These are phyloP conservation scores for Diaporthe sp. DNA, from an alignment of 2,329 filamentous ascomycete genomes.

Conservation along the genomic window DNA sequence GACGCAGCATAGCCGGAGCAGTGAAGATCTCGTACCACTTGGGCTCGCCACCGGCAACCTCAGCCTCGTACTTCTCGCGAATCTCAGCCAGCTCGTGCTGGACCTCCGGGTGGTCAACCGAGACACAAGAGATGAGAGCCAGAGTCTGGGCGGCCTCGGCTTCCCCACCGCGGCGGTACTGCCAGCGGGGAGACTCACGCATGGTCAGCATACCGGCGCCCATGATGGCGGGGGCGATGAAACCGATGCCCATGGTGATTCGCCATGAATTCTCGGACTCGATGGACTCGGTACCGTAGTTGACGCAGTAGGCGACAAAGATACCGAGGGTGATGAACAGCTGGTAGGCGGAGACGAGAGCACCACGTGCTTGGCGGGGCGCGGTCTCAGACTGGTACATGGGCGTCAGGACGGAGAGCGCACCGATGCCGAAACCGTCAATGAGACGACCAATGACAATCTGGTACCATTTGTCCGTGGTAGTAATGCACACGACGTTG, in stretches of 20 bases:
- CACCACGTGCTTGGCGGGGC: conserved; percentile 64
- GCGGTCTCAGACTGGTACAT: conserved; percentile 75
- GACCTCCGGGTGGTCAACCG: conserved; percentile 31
- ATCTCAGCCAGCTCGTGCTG: conserved; percentile 34
- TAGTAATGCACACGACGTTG: conserved; percentile 73
- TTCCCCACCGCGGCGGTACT: conserved; percentile 35
- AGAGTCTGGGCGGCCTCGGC: conserved; percentile 34
- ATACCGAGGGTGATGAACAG: conserved; percentile 45
- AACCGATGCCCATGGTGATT: conserved; percentile 68
- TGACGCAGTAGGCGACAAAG: conserved; percentile 55
- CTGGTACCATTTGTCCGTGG: conserved; percentile 69
- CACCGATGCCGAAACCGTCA: conserved; percentile 75
- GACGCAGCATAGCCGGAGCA: conserved; percentile 69
- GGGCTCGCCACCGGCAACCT: conserved; percentile 34
- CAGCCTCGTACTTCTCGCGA: conserved; percentile 34
- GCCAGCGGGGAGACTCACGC: conserved; percentile 68
- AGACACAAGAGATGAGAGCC: conserved; percentile 27
- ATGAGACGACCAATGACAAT: conserved; percentile 73
- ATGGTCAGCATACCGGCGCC: conserved; percentile 63
- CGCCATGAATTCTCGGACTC: conserved; percentile 65
- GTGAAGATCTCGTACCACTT: conserved; percentile 37
- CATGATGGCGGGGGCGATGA: conserved; percentile 62
- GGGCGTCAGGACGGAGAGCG: conserved; percentile 72
- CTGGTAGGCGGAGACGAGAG: conserved; percentile 46
- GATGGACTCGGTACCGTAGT: conserved; percentile 60